Conservation (phyloP, 768 basidiomycete species). For the Hydnum rufescens region DNA sequence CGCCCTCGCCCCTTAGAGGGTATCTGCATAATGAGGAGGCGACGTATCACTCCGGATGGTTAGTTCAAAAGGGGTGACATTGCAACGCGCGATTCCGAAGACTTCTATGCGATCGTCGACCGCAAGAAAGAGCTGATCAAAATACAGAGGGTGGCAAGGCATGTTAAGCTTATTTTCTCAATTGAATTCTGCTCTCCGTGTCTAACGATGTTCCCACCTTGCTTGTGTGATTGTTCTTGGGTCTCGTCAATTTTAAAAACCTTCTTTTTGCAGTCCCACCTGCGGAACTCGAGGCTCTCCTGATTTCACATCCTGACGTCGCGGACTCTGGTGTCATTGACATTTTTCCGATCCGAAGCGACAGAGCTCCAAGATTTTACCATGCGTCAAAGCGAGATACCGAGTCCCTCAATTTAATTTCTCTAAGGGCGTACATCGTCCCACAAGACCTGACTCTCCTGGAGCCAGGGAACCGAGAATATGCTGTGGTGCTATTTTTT, state of each 20-base stretch:
- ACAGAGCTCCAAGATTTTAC: slow-evolving; percentile 65
- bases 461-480: slow-evolving; percentile 19
- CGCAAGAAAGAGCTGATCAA: slow-evolving; percentile 59
- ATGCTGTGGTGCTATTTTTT: too few relatives aligned
- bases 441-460: slow-evolving; percentile 11
- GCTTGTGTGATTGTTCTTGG: neutral
- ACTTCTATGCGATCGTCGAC: slow-evolving; percentile 57
- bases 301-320: slow-evolving; percentile 55
- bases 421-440: slow-evolving; percentile 20
- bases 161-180: neutral
- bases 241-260: too few relatives aligned
- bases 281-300: slow-evolving; percentile 62
- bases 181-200: slow-evolving; percentile 4
- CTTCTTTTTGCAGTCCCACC: slow-evolving; percentile 44
- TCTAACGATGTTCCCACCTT: neutral
- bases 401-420: neutral
- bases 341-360: slow-evolving; percentile 35
- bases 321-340: slow-evolving; percentile 77
- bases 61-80: slow-evolving; percentile 90
- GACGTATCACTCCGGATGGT: slow-evolving; percentile 49
- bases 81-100: slow-evolving; percentile 41
- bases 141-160: slow-evolving; percentile 31
- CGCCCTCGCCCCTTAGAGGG: slow-evolving; percentile 25
- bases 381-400: slow-evolving; percentile 21
- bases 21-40: slow-evolving; percentile 57